These are phyloP conservation scores for Penicillium concentricum DNA, from an alignment of 2,329 filamentous ascomycete genomes.

Conservation along the genomic window DNA sequence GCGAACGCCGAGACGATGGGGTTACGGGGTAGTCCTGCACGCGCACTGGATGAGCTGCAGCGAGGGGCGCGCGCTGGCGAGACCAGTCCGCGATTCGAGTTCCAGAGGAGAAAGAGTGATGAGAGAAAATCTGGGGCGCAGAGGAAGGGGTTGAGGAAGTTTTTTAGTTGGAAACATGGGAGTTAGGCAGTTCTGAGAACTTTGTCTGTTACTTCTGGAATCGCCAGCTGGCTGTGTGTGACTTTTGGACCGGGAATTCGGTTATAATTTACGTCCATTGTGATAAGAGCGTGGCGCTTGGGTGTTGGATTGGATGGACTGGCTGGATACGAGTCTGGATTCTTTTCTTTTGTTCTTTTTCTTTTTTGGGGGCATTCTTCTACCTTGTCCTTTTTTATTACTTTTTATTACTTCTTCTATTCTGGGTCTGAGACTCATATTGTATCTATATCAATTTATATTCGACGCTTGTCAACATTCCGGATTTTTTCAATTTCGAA, in stretches of 20 bases:
- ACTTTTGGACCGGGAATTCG: not conserved
- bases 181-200: slow-evolving; percentile 4
- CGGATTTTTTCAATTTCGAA: not conserved
- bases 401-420: slow-evolving; percentile 6
- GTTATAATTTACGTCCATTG: not conserved
- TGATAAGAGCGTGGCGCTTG: not conserved
- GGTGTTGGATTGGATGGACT: not conserved
- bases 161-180: slow-evolving; percentile 26
- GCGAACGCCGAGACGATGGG: slow-evolving; percentile 27
- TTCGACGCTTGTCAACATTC: not conserved
- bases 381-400: not conserved
- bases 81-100: slow-evolving; percentile 2
- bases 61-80: slow-evolving; percentile 1
- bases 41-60: slow-evolving; percentile 24
- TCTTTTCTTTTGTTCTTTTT: not conserved
- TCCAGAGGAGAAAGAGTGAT: slow-evolving; percentile 4
- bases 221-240: not conserved
- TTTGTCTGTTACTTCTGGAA: not conserved
- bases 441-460: not conserved
- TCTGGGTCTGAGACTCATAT: slow-evolving; percentile 8
- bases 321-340: not conserved
- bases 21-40: slow-evolving; percentile 17
- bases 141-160: slow-evolving; percentile 18
- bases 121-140: slow-evolving; percentile 14
- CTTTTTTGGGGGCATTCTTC: not conserved